A percentile compares a stretch with the other conserved stretches of the same genome.
phyloP scores from a whole-genome alignment of 257 asterid genomes.

The Plantago ovata region DNA sequence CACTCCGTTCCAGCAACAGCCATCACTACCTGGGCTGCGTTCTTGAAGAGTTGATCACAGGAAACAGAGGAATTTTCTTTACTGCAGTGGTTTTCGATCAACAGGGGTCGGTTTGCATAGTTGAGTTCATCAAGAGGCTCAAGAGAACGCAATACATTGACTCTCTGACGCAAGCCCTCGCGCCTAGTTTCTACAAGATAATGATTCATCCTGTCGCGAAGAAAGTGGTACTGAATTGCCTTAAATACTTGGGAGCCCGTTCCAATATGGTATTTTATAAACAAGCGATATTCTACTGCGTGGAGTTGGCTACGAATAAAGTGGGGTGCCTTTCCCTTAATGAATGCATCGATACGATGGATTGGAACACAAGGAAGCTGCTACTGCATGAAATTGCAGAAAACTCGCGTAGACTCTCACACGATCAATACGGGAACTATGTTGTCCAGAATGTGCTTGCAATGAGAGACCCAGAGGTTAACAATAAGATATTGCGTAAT shows the following conservation, averaged over 20 bases:
- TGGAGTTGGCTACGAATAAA: background rate
- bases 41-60: too few species aligned
- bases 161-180: background rate
- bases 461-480: background rate
- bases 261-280: background rate
- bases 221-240: background rate
- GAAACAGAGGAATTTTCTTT: too few species aligned
- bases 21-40: too few species aligned
- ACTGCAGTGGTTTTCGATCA: too few species aligned
- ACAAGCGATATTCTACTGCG: background rate
- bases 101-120: background rate
- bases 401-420: background rate
- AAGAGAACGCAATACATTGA: background rate
- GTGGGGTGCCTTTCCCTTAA: background rate
- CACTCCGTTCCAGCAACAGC: too few species aligned
- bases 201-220: background rate
- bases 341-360: background rate
- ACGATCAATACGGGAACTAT: conserved; percentile 6
- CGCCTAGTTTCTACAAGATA: background rate
- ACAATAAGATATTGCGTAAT: background rate
- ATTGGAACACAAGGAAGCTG: background rate
- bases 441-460: background rate
- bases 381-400: background rate
- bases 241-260: background rate
- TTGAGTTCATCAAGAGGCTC: background rate